Evolutionary conservation across 2,329 filamentous ascomycete species (phyloP).

Genomic region (Fusarium xyrophilum): DNA sequence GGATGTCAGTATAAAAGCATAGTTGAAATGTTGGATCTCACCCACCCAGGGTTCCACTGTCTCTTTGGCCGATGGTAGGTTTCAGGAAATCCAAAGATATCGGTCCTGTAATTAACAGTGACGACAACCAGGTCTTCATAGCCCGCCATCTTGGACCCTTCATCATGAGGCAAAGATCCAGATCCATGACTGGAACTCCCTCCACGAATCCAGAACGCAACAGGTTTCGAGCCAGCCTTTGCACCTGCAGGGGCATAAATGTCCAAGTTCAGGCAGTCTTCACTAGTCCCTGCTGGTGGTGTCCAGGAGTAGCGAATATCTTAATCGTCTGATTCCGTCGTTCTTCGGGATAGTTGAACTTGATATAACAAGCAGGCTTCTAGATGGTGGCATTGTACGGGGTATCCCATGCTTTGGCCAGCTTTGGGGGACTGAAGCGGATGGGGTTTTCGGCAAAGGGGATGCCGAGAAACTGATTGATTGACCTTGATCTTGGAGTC

Average conservation of each 20-base stretch:
- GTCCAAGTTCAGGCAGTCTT: constrained; percentile 48
- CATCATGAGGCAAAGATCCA: constrained; percentile 48
- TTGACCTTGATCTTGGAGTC: constrained; percentile 31
- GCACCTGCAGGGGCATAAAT: constrained; percentile 41
- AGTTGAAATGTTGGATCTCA: accelerated
- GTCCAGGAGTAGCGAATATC: constrained; percentile 36
- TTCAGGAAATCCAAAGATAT: constrained; percentile 52
- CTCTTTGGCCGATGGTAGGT: constrained; percentile 32
- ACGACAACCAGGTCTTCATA: constrained; percentile 56
- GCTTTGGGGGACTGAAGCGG: constrained; percentile 37
- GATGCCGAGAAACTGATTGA: constrained; percentile 44
- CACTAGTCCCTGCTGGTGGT: constrained; percentile 37
- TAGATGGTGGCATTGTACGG: constrained; percentile 37
- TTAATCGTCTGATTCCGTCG: constrained; percentile 22
- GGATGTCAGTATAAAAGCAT: accelerated
- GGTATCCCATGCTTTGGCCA: constrained; percentile 24
- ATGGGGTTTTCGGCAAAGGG: constrained; percentile 42
- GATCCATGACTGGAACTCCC: constrained; percentile 50
- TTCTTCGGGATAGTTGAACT: constrained; percentile 34
- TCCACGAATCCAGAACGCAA: constrained; percentile 54
- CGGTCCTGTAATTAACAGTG: constrained; percentile 54
- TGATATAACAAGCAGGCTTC: constrained; percentile 39
- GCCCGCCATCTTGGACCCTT: constrained; percentile 50
- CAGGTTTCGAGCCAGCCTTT: constrained; percentile 45
- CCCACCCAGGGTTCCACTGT: constrained; percentile 38